Evolutionary conservation across 78 protist genomes (phyloP).

Genomic region (Cavenderia fasciculata): DNA sequence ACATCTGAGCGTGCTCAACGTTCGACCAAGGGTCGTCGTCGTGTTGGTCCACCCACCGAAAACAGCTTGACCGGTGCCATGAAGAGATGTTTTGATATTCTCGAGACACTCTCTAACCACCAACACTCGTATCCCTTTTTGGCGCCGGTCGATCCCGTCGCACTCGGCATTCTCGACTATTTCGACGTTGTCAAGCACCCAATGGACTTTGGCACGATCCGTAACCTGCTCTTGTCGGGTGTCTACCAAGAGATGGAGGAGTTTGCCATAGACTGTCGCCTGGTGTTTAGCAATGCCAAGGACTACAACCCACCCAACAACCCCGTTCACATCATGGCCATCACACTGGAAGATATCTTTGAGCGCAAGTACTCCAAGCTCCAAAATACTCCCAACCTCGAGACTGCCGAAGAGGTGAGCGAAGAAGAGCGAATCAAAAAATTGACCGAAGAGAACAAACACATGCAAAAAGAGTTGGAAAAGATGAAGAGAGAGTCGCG

Average conservation of each 20-base stretch:
- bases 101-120: conserved; percentile 25
- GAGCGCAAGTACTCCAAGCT: conserved; percentile 43
- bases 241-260: conserved; percentile 31
- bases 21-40: conserved; percentile 39
- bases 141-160: conserved; percentile 91
- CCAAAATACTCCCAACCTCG: neutral
- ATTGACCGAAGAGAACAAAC: conserved; percentile 40
- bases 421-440: conserved; percentile 43
- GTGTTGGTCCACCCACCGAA: neutral
- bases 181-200: conserved; percentile 85
- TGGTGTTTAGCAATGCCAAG: conserved; percentile 69
- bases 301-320: conserved; percentile 60
- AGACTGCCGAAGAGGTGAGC: neutral
- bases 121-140: conserved; percentile 62
- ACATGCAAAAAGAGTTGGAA: conserved; percentile 45
- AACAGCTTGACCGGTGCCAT: conserved; percentile 8
- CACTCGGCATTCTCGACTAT: conserved; percentile 89
- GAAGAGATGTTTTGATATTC: conserved; percentile 36
- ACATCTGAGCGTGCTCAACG: conserved; percentile 56
- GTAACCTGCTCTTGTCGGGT: conserved; percentile 41
- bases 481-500: conserved; percentile 6
- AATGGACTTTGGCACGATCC: conserved; percentile 94
- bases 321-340: conserved; percentile 74
- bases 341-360: conserved; percentile 48
- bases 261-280: conserved; percentile 55